Base-by-base conservation (phyloP, 805 yeast species). In the Yamadazyma akitaensis region DNA sequence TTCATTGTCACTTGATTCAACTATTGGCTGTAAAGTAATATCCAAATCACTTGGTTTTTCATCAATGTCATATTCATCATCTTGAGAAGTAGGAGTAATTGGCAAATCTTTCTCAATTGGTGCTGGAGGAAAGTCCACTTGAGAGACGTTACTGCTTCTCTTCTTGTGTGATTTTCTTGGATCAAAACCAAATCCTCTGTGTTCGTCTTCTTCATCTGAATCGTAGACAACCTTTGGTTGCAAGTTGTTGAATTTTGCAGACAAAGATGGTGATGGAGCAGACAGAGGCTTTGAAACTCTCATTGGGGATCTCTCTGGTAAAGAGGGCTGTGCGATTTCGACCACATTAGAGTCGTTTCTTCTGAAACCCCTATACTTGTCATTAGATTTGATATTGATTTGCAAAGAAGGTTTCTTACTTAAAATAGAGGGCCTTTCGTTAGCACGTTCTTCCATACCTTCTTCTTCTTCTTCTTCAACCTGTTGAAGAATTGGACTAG, bases 321-420 rank as follows among this genome's bases (percentile, higher is more conserved):
- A 51, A 26, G 56, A 37, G 11, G 48, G 47, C 11, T 63, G 60
- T 45, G 61, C 65, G 18, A 44, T 53, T 24, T 42, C 53, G 32
- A 49, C 52, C 18, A 53, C 49, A 44, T 41, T 41, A 14, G 51
- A 54, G 37, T 49, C 58, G 49, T 63, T 65, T 59, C 75, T 62
- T 62, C 76, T 69, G 56, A 72, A 72, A 1, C 76, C 76, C 48
- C 54, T 64, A 55, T 72, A 72, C 47, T 67, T 70, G n/a, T 50
- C 48, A 35, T 52, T 52, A 12, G 53, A 47, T 32, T 42, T 47
- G 18, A 52, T 43, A 37, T 52, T 43, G 21, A 52, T 26, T 48
- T 52, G 50, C 8, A 52, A 40, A 12, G 53, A 48, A 14, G 48
- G 48, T 17, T 44, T 42, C 46, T 38, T 52, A n/a, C 45, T 42